A percentile compares a stretch with the other conserved stretches of the same genome.
phyloP scores from a whole-genome alignment of 2,329 filamentous ascomycete genomes.

The Westerdykella sp. region DNA sequence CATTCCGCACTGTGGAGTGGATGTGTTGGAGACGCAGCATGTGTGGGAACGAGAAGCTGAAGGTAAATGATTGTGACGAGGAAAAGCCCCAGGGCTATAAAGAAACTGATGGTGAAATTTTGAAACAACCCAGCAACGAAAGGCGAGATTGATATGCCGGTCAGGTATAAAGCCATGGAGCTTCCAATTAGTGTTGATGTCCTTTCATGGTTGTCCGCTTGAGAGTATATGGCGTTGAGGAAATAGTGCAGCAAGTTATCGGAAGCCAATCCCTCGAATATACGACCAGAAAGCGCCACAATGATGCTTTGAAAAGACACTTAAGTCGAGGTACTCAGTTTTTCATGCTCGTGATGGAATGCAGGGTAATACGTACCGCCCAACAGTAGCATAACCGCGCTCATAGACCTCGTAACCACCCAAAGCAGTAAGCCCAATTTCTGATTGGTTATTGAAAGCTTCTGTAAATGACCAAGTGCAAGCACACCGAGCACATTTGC shows the following conservation, averaged over 20 bases:
- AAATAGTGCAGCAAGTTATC: slow-evolving; percentile 9
- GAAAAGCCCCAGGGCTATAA: neutral
- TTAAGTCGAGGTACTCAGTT: neutral
- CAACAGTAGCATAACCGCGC: slow-evolving; percentile 6
- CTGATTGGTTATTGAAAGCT: neutral
- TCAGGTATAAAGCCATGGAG: slow-evolving; percentile 9
- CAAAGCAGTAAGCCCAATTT: slow-evolving; percentile 5
- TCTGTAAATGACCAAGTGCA: slow-evolving; percentile 2
- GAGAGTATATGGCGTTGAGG: neutral
- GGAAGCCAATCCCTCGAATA: slow-evolving; percentile 10
- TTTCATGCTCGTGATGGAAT: neutral
- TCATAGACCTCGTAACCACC: slow-evolving; percentile 7
- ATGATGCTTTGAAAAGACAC: slow-evolving; percentile 2
- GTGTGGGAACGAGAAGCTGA: neutral
- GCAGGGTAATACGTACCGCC: slow-evolving; percentile 4
- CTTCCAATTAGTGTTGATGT: slow-evolving; percentile 1
- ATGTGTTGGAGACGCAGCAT: too few species aligned
- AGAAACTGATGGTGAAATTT: slow-evolving; percentile 2
- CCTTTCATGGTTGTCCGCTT: neutral
- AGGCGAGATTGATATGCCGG: slow-evolving; percentile 8
- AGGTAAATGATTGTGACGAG: neutral
- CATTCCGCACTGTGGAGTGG: too few species aligned
- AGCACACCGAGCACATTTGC: slow-evolving; percentile 6
- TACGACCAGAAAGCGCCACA: slow-evolving; percentile 4
- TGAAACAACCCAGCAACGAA: slow-evolving; percentile 4